A percentile compares a stretch with the other conserved stretches of the same genome.
Evolutionary conservation across 1,284 basidiomycete genomes (phyloP).

Genomic region (Neonothopanus nambi): DNA sequence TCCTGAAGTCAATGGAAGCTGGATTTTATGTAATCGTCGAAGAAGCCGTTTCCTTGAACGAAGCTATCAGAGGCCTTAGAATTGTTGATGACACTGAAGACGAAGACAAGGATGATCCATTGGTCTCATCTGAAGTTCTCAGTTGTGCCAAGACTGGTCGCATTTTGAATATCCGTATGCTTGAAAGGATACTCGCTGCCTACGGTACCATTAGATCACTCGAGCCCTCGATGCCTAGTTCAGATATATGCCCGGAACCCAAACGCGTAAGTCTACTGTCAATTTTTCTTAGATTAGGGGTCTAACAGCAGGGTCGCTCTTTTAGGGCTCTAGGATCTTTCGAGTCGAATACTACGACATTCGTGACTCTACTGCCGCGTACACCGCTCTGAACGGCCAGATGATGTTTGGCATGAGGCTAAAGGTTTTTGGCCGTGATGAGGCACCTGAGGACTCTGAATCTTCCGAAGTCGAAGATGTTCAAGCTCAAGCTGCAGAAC

Average conservation of each 20-base stretch:
- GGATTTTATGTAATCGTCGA: constrained; percentile 6
- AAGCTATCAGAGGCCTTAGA: neutral
- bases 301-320: constrained; percentile 16
- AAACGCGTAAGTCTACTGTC: constrained; percentile 18
- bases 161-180: constrained; percentile 27
- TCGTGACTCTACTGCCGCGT: constrained; percentile 50
- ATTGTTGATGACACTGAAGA: neutral
- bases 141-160: neutral
- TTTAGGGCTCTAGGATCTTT: constrained; percentile 39
- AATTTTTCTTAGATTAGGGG: constrained; percentile 2
- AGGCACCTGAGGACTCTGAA: constrained; percentile 6
- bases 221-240: constrained; percentile 18
- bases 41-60: neutral
- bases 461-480: neutral
- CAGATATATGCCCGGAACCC: constrained; percentile 19
- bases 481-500: neutral
- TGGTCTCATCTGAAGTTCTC: too few species aligned
- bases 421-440: constrained; percentile 27
- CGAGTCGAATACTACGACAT: constrained; percentile 65
- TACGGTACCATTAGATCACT: constrained; percentile 37
- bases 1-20: constrained; percentile 22
- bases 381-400: constrained; percentile 39
- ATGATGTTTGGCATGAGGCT: constrained; percentile 47
- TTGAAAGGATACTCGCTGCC: constrained; percentile 34
- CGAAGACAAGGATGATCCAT: neutral